Base-by-base conservation (phyloP, 495 filamentous ascomycete species). In the Bombardia bombarda region DNA sequence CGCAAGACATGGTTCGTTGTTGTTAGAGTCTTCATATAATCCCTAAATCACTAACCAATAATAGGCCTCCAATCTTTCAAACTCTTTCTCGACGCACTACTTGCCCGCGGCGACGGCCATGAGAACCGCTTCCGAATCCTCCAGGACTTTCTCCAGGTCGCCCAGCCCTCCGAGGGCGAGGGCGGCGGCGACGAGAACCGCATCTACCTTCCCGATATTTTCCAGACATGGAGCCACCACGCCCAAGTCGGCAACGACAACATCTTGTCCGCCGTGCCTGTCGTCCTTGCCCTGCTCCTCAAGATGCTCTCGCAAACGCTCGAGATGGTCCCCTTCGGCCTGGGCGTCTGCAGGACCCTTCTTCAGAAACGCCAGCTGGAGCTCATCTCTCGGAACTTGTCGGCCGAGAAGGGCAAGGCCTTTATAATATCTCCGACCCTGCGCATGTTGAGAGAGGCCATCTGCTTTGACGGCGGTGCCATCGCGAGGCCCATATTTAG, bases 371-470 rank as follows among this genome's bases (percentile, higher is more conserved):
- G 79, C 7, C 82, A 90, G 41, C 67, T 84, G 35, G 78, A 83
- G 45, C 67, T 90, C 9, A 68, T 95, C 24, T 76, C 81, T 25
- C 77, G 80, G 42, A 84, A 82, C 34, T 57, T 94, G 40, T 81
- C 79, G 2, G 79, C 84, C 3, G 75, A 77, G 3, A 87, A 83
- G 56, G 67, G 73, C 2, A 94, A 90, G 53, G 83, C 90, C 26
- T 84, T 84, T 64, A 66, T 94, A 31, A 89, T 96, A 46, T 88
- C 84, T 2, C 87, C 89, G 0, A 85, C 80, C 32, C 60, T 96
- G 33, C 75, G 87, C 44, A 69, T 96, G 35, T 70, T 96, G 36
- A 83, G 78, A 17, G 87, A 96, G 62, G 70, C 86, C 4, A 74
- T 83, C 12, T 77, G 70, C 22, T 88, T 90, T 51, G 87, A 94